phyloP scores from a whole-genome alignment of 2,329 filamentous ascomycete genomes.

The Endocalyx cinctus region DNA sequence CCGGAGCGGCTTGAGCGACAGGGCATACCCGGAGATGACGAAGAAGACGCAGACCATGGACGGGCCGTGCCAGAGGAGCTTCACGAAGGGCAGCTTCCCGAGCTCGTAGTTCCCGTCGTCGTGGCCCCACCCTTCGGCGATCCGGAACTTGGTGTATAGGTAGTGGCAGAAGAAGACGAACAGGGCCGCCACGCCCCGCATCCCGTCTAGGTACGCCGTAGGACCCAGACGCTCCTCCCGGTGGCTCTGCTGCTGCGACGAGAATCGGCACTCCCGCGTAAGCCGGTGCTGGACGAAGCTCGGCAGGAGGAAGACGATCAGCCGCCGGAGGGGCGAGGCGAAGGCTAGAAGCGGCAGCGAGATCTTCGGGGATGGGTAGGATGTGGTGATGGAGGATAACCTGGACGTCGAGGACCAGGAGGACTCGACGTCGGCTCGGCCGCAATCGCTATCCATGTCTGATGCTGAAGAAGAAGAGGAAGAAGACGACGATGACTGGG shows the following conservation, averaged over 20 bases:
- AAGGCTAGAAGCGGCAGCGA: conserved; percentile 31
- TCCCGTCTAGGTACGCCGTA: conserved; percentile 54
- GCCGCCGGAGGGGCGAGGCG: conserved; percentile 33
- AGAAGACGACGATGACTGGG: no score
- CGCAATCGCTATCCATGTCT: conserved; percentile 39
- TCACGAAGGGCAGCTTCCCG: conserved; percentile 49
- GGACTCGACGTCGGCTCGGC: conserved; percentile 33
- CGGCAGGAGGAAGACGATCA: conserved; percentile 44
- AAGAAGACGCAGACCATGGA: conserved; percentile 59
- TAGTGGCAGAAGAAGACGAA: conserved; percentile 55
- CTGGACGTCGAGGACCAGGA: conserved; percentile 24
- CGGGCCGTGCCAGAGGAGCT: conserved; percentile 50
- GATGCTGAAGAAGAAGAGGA: no score
- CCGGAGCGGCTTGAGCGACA: conserved; percentile 50
- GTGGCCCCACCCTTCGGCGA: conserved; percentile 47
- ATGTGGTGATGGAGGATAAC: conserved; percentile 29
- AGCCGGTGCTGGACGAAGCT: conserved; percentile 45
- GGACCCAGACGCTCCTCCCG: conserved; percentile 40
- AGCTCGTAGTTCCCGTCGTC: conserved; percentile 39
- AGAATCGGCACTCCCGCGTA: conserved; percentile 22
- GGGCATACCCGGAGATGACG: conserved; percentile 57
- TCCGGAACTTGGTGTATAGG: conserved; percentile 47
- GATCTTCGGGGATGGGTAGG: conserved; percentile 21
- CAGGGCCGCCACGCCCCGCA: conserved; percentile 52
- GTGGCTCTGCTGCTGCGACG: conserved; percentile 24